These are phyloP conservation scores for Chernovozyma aurita DNA, from an alignment of 1,139 yeast genomes.

Conservation along the genomic window DNA sequence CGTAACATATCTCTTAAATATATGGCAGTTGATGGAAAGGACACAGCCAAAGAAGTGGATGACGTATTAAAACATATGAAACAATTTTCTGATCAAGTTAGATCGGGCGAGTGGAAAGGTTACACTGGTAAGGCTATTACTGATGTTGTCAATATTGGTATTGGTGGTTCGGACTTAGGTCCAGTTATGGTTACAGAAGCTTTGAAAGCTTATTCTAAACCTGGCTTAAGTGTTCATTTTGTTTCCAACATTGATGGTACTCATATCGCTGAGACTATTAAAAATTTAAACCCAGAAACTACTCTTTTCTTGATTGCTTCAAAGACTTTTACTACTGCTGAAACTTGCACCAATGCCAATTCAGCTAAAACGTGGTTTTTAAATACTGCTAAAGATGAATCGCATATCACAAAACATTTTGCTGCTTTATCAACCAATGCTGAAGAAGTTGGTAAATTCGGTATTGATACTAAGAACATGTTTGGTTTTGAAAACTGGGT, in stretches of 20 bases:
- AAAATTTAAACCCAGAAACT: conserved; percentile 77
- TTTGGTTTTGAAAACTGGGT: conserved; percentile 98
- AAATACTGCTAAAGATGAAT: conserved; percentile 57
- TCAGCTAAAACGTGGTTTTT: conserved; percentile 95
- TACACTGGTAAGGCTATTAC: conserved; percentile 92
- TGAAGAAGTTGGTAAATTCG: conserved; percentile 84
- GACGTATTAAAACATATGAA: conserved; percentile 91
- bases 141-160: conserved; percentile 94
- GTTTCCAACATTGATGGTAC: conserved; percentile 99
- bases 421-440: conserved; percentile 96
- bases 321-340: conserved; percentile 98
- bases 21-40: conserved; percentile 84
- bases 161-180: conserved; percentile 98
- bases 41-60: conserved; percentile 88
- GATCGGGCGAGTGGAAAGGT: conserved; percentile 95
- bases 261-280: conserved; percentile 87
- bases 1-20: conserved; percentile 83
- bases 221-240: conserved; percentile 77
- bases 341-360: conserved; percentile 92
- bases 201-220: conserved; percentile 79
- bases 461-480: conserved; percentile 97
- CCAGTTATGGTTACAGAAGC: conserved; percentile 99
- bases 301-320: conserved; percentile 93
- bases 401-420: conserved; percentile 91
- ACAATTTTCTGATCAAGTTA: conserved; percentile 83